phyloP scores from a whole-genome alignment of 2,329 filamentous ascomycete genomes.

The Cyphellophora attinorum region DNA sequence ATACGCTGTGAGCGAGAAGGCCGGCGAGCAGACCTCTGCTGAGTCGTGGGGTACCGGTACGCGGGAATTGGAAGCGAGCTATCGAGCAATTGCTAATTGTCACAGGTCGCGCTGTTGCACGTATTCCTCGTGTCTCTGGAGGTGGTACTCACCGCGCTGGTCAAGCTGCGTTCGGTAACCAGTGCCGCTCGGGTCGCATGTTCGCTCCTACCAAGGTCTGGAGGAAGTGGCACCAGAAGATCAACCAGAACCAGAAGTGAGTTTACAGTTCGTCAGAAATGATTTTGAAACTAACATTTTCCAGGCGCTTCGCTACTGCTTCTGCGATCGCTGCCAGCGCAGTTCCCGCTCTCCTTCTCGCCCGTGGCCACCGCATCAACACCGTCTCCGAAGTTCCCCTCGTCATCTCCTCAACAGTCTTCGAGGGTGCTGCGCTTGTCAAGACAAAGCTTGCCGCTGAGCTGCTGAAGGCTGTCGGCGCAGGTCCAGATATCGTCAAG shows the following conservation, averaged over 20 bases:
- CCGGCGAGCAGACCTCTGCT: constrained; percentile 98
- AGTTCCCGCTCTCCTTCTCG: constrained; percentile 86
- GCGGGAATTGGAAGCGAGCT: constrained; percentile 31
- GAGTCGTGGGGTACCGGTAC: constrained; percentile 99
- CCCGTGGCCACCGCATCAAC: constrained; percentile 92
- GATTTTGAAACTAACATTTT: constrained; percentile 14
- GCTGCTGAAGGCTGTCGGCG: constrained; percentile 86
- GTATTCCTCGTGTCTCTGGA: constrained; percentile 99
- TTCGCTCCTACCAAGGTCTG: constrained; percentile 99
- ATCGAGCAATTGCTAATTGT: constrained; percentile 6
- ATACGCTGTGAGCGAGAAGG: constrained; percentile 99
- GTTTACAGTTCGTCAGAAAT: constrained; percentile 21
- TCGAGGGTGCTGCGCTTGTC: constrained; percentile 67
- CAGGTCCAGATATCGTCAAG: constrained; percentile 84
- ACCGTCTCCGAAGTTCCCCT: constrained; percentile 92
- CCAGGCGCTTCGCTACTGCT: constrained; percentile 89
- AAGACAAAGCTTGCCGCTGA: constrained; percentile 82
- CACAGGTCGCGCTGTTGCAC: constrained; percentile 94
- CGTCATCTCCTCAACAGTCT: constrained; percentile 83
- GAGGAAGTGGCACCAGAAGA: constrained; percentile 99
- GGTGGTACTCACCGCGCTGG: constrained; percentile 99
- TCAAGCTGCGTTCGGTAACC: constrained; percentile 99
- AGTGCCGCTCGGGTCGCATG: constrained; percentile 99
- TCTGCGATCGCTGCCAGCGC: constrained; percentile 96
- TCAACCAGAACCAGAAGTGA: constrained; percentile 97